Conservation (phyloP, 1,284 basidiomycete genomes). For the Rhodotorula sp. region DNA sequence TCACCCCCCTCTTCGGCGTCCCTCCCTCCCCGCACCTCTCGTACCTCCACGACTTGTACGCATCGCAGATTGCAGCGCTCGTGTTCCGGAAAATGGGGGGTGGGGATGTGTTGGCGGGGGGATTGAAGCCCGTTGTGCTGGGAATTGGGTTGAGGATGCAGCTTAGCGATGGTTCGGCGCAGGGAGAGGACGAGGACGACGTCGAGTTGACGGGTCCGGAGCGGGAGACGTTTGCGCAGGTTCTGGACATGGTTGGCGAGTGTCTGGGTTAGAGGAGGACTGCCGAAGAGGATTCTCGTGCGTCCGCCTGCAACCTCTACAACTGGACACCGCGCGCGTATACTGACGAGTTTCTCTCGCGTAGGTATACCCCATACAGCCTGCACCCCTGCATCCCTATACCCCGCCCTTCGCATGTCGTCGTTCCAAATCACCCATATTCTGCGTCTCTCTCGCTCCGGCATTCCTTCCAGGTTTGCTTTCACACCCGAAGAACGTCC, state of each 20-base stretch:
- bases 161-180: not conserved
- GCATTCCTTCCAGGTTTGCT: too few species aligned
- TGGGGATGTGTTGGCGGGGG: not conserved
- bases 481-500: too few species aligned
- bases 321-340: too few species aligned
- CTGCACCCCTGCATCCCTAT: too few species aligned
- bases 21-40: constrained; percentile 61
- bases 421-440: too few species aligned
- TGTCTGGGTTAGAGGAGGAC: constrained; percentile 8
- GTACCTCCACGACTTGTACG: constrained; percentile 76
- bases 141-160: constrained; percentile 26
- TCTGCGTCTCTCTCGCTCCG: too few species aligned
- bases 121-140: constrained; percentile 30
- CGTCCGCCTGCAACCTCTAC: too few species aligned
- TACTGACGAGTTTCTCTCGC: too few species aligned
- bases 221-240: constrained; percentile 24
- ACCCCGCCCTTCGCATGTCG: too few species aligned
- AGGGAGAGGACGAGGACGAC: constrained; percentile 4
- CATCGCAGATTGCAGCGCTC: constrained; percentile 78
- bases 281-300: too few species aligned
- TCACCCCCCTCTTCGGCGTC: constrained; percentile 73
- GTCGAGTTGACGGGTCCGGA: constrained; percentile 6
- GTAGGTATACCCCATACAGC: too few species aligned
- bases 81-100: constrained; percentile 53
- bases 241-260: constrained; percentile 30